Evolutionary conservation across 805 yeast species (phyloP).

Genomic region (Candida ovalis): DNA sequence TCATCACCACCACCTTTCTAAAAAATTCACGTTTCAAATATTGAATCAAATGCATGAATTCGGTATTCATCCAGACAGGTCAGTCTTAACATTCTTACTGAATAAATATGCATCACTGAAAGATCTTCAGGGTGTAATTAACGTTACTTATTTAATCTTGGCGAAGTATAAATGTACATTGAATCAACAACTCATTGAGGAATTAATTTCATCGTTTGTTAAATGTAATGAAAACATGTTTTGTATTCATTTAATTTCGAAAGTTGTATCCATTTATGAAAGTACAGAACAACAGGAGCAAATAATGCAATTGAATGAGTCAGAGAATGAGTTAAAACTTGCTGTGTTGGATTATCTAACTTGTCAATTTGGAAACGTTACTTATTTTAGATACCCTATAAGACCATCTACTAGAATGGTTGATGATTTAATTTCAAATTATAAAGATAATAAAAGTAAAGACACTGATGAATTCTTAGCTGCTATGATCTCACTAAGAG

Average conservation of each 20-base stretch:
- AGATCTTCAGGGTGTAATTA: slow-evolving; percentile 6
- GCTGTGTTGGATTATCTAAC: not conserved
- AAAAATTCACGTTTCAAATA: not conserved
- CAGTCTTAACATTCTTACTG: slow-evolving; percentile 6
- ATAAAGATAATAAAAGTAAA: not conserved
- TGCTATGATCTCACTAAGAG: slow-evolving; percentile 13
- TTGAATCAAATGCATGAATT: slow-evolving; percentile 3
- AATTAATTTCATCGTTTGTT: slow-evolving; percentile 8
- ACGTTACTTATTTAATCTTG: slow-evolving; percentile 6
- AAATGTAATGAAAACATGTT: slow-evolving; percentile 9
- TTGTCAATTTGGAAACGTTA: not conserved
- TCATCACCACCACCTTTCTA: not conserved
- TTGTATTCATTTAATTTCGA: slow-evolving; percentile 11
- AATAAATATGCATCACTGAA: slow-evolving; percentile 3
- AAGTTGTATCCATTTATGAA: slow-evolving; percentile 3
- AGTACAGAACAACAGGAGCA: not conserved
- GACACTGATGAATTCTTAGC: slow-evolving; percentile 4
- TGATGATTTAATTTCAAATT: not conserved
- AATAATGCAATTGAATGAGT: not conserved
- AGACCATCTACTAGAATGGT: not conserved
- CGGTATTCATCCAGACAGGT: slow-evolving; percentile 11
- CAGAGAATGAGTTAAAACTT: slow-evolving; percentile 5
- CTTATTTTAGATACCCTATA: not conserved
- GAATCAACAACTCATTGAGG: slow-evolving; percentile 9
- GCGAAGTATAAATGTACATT: slow-evolving; percentile 7